Percentiles rank a stretch among this genome's conserved stretches.
These are phyloP conservation scores for Seiridium unicorne DNA, from an alignment of 2,329 filamentous ascomycete species.

Conservation along the genomic window DNA sequence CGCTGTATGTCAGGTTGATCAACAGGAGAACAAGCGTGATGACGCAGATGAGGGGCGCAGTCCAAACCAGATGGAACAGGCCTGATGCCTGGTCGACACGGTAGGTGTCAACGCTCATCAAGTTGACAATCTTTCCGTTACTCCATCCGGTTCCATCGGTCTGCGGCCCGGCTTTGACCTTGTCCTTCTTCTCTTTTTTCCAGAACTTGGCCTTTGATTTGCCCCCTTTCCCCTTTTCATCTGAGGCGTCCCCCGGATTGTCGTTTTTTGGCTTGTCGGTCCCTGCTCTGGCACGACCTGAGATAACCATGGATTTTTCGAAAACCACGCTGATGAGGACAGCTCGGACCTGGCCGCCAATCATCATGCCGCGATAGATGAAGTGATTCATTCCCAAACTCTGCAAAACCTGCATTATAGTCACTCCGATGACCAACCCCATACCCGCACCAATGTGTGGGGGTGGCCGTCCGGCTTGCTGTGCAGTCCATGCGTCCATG, in stretches of 20 bases:
- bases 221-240: constrained; percentile 40
- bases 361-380: constrained; percentile 88
- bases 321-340: constrained; percentile 86
- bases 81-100: constrained; percentile 86
- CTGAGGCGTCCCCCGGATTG: constrained; percentile 41
- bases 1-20: constrained; percentile 87
- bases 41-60: constrained; percentile 73
- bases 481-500: constrained; percentile 71
- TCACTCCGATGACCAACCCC: constrained; percentile 81
- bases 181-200: constrained; percentile 34
- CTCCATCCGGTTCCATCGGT: constrained; percentile 80
- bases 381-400: constrained; percentile 85
- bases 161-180: constrained; percentile 29
- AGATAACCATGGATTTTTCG: constrained; percentile 88
- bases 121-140: constrained; percentile 85
- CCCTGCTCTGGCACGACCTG: constrained; percentile 82
- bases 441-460: constrained; percentile 75
- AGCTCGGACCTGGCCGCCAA: constrained; percentile 79
- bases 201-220: constrained; percentile 33
- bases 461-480: constrained; percentile 42
- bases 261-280: constrained; percentile 44
- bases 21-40: constrained; percentile 78
- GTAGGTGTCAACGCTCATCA: constrained; percentile 96
- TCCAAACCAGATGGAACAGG: constrained; percentile 91
- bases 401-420: constrained; percentile 79